These are phyloP conservation scores for Globisporangium okanoganense DNA, from an alignment of 352 stramenopile genomes.

Conservation along the genomic window DNA sequence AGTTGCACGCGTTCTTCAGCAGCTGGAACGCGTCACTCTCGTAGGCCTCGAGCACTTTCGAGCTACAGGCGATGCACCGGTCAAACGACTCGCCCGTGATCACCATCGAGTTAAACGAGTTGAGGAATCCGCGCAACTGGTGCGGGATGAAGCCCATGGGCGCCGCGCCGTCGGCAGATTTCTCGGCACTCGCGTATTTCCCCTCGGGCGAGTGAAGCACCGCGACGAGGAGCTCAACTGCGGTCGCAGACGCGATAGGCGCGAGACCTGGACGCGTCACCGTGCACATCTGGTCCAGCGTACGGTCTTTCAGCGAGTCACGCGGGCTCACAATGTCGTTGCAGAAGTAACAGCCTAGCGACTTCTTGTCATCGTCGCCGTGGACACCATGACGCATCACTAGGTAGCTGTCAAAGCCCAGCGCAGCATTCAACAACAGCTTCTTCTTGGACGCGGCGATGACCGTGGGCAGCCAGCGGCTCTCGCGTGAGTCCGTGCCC, in stretches of 20 bases:
- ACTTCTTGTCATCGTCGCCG: slow-evolving; percentile 4
- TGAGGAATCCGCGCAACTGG: slow-evolving; percentile 95
- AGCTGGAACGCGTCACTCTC: slow-evolving; percentile 33
- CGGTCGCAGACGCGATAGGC: slow-evolving; percentile 90
- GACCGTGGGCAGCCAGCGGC: slow-evolving; percentile 97
- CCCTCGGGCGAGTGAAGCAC: slow-evolving; percentile 92
- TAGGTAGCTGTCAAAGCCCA: slow-evolving; percentile 97
- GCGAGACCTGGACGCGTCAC: slow-evolving; percentile 96
- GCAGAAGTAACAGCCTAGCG: slow-evolving; percentile 99
- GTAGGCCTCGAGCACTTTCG: slow-evolving; percentile 88
- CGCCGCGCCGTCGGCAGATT: slow-evolving; percentile 35
- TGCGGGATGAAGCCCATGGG: slow-evolving; percentile 90
- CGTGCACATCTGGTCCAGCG: slow-evolving; percentile 99
- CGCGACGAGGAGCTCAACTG: slow-evolving; percentile 95
- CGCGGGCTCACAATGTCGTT: slow-evolving; percentile 98
- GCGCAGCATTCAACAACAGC: slow-evolving; percentile 71
- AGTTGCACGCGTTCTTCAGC: slow-evolving; percentile 66
- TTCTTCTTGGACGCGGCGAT: slow-evolving; percentile 92
- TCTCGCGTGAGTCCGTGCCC: slow-evolving; percentile 98
- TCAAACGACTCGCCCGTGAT: slow-evolving; percentile 91
- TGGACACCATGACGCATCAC: slow-evolving; percentile 96
- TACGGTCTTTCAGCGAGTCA: slow-evolving; percentile 96
- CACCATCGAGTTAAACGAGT: slow-evolving; percentile 81
- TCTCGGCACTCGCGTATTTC: slow-evolving; percentile 65
- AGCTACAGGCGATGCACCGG: slow-evolving; percentile 95